Percentiles rank a stretch among this genome's conserved stretches.
phyloP scores from a whole-genome alignment of 805 yeast species.

The Starmerella davenportii region DNA sequence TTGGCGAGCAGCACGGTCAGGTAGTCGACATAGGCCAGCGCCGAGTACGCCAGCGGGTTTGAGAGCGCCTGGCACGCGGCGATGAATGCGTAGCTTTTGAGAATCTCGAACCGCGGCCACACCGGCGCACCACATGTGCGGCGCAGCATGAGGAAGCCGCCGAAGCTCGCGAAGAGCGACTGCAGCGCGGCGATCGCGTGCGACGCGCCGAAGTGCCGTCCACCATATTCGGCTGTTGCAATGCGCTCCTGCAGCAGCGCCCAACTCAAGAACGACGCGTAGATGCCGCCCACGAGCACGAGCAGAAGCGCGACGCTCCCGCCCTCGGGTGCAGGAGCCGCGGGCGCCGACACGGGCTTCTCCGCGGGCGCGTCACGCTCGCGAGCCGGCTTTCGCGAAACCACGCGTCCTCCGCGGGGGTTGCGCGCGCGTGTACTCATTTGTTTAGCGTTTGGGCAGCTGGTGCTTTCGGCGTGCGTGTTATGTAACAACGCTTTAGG shows the following conservation, averaged over 20 bases:
- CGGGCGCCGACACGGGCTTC: no score
- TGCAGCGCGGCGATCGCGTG: constrained; percentile 62
- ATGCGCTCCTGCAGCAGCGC: constrained; percentile 81
- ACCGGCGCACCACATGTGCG: constrained; percentile 18
- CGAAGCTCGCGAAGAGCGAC: constrained; percentile 48
- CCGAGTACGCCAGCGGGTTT: constrained; percentile 63
- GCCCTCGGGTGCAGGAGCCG: no score
- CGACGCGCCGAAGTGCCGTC: constrained; percentile 50
- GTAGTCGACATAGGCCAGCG: constrained; percentile 70
- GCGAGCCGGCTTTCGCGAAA: not conserved
- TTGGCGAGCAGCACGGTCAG: constrained; percentile 72
- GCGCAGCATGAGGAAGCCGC: constrained; percentile 45
- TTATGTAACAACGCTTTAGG: no score
- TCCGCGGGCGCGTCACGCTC: not conserved
- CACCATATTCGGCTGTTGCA: constrained; percentile 50
- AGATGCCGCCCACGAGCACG: constrained; percentile 44
- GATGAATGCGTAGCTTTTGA: constrained; percentile 19
- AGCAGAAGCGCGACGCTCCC: constrained; percentile 5
- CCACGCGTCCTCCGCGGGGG: no score
- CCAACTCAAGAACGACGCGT: constrained; percentile 79
- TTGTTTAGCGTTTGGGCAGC: no score
- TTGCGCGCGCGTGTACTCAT: no score
- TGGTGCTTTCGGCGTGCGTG: no score
- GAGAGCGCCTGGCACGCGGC: constrained; percentile 53
- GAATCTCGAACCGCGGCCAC: constrained; percentile 3